Conservation (phyloP, 192 early-diverging fungal species). For the Glomus cerebriforme region DNA sequence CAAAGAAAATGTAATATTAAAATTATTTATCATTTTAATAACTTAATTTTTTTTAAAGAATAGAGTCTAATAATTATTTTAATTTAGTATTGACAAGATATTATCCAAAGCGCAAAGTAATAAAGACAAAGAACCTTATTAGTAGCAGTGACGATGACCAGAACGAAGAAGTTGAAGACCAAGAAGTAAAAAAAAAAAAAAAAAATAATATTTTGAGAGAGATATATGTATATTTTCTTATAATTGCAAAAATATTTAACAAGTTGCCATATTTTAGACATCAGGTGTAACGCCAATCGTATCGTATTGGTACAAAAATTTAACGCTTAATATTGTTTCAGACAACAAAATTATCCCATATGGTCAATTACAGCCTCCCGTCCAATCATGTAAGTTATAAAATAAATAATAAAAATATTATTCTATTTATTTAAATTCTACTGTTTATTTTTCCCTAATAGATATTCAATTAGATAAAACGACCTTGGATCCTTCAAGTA, state of each 20-base stretch:
- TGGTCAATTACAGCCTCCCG: conserved; percentile 48
- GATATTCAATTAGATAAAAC: conserved; percentile 47
- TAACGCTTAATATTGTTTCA: conserved; percentile 66
- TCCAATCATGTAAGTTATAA: conserved; percentile 53
- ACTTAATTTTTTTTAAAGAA: not conserved
- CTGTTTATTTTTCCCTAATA: conserved; percentile 11
- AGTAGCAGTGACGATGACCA: conserved; percentile 37
- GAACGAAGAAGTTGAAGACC: conserved; percentile 30
- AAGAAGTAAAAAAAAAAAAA: not conserved
- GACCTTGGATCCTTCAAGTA: conserved; percentile 39
- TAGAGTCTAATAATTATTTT: conserved; percentile 5
- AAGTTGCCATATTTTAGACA: not conserved
- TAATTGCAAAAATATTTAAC: not conserved
- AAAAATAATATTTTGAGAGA: too few species aligned
- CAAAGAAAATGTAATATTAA: conserved; percentile 48
- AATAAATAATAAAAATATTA: too few species aligned
- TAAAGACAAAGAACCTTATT: conserved; percentile 60
- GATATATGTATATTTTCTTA: not conserved
- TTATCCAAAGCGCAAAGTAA: conserved; percentile 44
- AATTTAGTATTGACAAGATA: conserved; percentile 48
- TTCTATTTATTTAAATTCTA: not conserved
- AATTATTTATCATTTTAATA: not conserved
- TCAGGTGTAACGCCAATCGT: conserved; percentile 37
- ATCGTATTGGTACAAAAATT: conserved; percentile 80
- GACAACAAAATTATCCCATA: conserved; percentile 51